Evolutionary conservation across 768 basidiomycete species (phyloP).

Genomic region (Xerocomellus intermedius): DNA sequence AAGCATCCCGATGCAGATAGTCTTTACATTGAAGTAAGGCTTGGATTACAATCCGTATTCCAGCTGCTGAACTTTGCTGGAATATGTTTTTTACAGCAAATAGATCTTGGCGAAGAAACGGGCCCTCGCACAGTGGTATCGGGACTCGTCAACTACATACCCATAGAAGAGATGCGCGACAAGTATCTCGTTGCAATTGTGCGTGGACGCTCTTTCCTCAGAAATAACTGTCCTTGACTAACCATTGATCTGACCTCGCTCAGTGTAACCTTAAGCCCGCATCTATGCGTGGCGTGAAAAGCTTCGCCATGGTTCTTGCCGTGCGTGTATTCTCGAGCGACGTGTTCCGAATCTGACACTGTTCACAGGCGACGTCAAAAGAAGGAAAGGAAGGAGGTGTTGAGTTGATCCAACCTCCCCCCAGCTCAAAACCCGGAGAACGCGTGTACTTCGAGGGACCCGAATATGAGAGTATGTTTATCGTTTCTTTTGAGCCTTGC

Average conservation of each 20-base stretch:
- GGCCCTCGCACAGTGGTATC: conserved; percentile 97
- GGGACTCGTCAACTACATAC: conserved; percentile 94
- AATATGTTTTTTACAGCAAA: conserved; percentile 57
- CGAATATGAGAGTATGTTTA: conserved; percentile 70
- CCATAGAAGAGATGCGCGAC: conserved; percentile 90
- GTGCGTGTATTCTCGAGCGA: conserved; percentile 41
- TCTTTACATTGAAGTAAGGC: conserved; percentile 85
- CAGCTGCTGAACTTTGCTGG: neutral
- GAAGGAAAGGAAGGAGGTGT: conserved; percentile 88
- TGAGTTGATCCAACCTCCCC: conserved; percentile 88
- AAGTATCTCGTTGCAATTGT: conserved; percentile 83
- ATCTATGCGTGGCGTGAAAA: conserved; percentile 96
- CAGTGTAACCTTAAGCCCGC: conserved; percentile 95
- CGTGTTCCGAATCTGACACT: neutral
- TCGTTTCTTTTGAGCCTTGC: neutral
- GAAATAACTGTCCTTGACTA: neutral
- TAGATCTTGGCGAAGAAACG: conserved; percentile 92
- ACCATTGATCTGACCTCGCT: neutral
- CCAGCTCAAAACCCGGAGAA: conserved; percentile 85
- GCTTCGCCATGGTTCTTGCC: conserved; percentile 96
- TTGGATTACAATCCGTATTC: neutral
- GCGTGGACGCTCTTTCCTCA: conserved; percentile 22
- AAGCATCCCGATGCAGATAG: conserved; percentile 98
- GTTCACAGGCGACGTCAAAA: conserved; percentile 77
- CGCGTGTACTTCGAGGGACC: conserved; percentile 92